Percentiles rank a stretch among this genome's conserved stretches.
Conservation (phyloP, 169 alveolate genomes). For the Eimeria praecox region DNA sequence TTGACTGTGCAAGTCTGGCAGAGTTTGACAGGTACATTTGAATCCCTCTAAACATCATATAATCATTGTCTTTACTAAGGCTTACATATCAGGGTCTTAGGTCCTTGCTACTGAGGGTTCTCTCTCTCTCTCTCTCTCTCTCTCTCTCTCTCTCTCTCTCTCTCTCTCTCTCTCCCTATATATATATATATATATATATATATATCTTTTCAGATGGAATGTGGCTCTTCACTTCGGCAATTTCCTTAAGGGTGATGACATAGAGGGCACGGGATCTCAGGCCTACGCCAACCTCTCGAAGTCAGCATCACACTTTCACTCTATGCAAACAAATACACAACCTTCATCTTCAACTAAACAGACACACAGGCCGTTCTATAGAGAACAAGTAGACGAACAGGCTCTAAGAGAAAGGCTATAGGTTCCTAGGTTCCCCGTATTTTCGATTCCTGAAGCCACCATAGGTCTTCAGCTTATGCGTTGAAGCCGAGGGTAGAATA, state of each 20-base stretch:
- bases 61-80: background rate
- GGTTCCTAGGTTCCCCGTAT: too few species aligned
- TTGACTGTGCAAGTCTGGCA: conserved; percentile 81
- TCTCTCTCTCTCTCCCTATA: too few species aligned
- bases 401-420: too few species aligned
- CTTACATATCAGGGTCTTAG: background rate
- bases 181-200: too few species aligned
- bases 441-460: background rate
- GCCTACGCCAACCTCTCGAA: conserved; percentile 79
- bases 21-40: conserved; percentile 79
- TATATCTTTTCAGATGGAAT: conserved; percentile 75
- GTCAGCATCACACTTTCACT: background rate
- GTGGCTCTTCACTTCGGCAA: conserved; percentile 82
- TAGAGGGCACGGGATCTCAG: conserved; percentile 7
- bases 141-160: too few species aligned
- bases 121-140: too few species aligned
- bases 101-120: too few species aligned
- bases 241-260: conserved; percentile 66
- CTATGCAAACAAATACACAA: background rate
- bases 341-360: background rate
- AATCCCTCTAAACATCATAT: background rate
- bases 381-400: background rate
- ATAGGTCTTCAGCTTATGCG: background rate
- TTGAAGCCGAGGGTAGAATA: background rate
- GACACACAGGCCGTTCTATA: background rate